Evolutionary conservation across 1,139 yeast genomes (phyloP).

Genomic region (Pichia sp.): DNA sequence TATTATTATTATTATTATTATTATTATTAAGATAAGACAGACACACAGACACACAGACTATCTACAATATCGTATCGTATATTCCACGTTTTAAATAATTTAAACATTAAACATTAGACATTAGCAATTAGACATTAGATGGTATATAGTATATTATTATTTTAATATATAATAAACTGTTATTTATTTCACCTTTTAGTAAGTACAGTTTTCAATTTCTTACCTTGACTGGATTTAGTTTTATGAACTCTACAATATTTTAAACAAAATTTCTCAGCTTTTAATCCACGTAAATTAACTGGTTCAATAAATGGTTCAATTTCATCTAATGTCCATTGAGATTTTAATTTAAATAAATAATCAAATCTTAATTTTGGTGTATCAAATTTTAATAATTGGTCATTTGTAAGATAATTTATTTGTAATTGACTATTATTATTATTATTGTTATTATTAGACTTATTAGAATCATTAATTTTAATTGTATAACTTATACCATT

Average conservation of each 20-base stretch:
- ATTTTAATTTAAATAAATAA: conserved; percentile 53
- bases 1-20: too few relatives aligned
- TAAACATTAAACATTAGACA: too few relatives aligned
- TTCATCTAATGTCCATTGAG: conserved; percentile 67
- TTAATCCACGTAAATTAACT: conserved; percentile 48
- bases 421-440: not conserved
- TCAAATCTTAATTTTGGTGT: conserved; percentile 53
- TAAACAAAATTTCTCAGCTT: conserved; percentile 63
- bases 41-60: too few relatives aligned
- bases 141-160: too few relatives aligned
- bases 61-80: too few relatives aligned
- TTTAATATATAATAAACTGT: too few relatives aligned
- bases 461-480: not conserved
- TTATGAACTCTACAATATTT: conserved; percentile 48
- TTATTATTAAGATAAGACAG: too few relatives aligned
- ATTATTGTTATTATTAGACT: too few relatives aligned
- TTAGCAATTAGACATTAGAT: too few relatives aligned
- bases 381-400: conserved; percentile 23
- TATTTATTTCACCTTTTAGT: not conserved
- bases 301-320: conserved; percentile 62
- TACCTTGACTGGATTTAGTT: not conserved
- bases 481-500: conserved; percentile 27
- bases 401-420: conserved; percentile 4
- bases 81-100: too few relatives aligned
- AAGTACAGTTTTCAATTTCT: not conserved